These are phyloP conservation scores for Trichoderma polysporum DNA, from an alignment of 2,329 filamentous ascomycete species.

Conservation along the genomic window DNA sequence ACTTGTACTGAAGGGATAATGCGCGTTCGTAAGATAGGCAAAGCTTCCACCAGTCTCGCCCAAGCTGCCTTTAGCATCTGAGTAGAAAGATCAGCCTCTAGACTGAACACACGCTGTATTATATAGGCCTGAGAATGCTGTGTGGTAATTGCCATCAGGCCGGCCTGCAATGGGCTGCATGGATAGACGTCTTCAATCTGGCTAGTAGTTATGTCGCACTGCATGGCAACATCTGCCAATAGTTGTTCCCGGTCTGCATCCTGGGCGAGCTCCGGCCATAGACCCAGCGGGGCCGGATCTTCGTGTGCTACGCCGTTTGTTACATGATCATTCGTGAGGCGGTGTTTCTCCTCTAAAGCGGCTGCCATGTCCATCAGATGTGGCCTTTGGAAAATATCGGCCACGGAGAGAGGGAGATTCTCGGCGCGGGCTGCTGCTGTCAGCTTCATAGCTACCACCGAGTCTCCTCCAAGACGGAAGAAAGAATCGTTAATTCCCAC, in stretches of 20 bases:
- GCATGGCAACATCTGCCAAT: neutral
- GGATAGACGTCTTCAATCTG: constrained; percentile 13
- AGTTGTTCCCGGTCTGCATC: neutral
- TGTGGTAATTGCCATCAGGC: constrained; percentile 7
- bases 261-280: neutral
- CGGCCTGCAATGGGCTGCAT: neutral
- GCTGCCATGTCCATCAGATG: neutral
- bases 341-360: too few species aligned
- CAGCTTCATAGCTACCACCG: neutral
- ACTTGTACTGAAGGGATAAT: neutral
- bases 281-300: neutral
- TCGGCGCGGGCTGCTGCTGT: neutral
- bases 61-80: neutral
- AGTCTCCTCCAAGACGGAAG: constrained; percentile 2
- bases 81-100: neutral
- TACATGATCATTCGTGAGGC: too few species aligned
- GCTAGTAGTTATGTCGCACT: constrained; percentile 5
- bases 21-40: constrained; percentile 17
- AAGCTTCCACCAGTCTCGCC: neutral
- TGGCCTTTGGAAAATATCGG: constrained; percentile 1
- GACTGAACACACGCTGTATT: constrained; percentile 1
- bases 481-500: neutral
- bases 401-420: neutral
- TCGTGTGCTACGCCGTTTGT: neutral
- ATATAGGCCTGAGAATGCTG: neutral